Evolutionary conservation across 169 alveolate genomes (phyloP), one percentile per base, ranked within the genome.

Genomic region (Eimeria sp.): DNA sequence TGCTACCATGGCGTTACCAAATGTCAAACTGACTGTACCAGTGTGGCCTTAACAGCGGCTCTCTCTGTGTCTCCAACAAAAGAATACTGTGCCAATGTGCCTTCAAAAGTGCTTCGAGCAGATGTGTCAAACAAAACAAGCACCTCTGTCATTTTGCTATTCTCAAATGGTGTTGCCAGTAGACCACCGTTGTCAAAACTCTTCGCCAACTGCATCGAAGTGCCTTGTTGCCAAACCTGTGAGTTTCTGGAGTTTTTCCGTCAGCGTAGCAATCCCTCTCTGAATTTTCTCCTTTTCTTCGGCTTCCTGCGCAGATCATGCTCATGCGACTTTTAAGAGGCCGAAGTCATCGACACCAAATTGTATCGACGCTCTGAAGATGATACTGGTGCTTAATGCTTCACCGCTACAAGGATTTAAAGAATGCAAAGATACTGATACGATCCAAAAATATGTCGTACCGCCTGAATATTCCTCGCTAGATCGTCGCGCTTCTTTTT

Each of bases 401-500:
- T 52, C 30, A 82, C 54, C 54, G 46, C n/a, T 52, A n/a, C 54
- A 14, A 14, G 30, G 49, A n/a, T 37, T 6, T 23, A 27, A 52
- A 49, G 18, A 8, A 20, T 8, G 72, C 30, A 4, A 40, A 40
- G 33, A 43, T 40, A n/a, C n/a, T 80, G 11, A 11, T 43, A 80
- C 33, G 89, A 30, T 80, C 46, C 14, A 3, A 27, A 52, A 30
- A 4, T 6, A 66, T 4, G 30, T 23, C 95, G 33, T 64, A 88
- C 95, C 49, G 95, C 85, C 60, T 66, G 95, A 58, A 64, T 88
- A 46, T 66, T 91, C 20, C 91, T 85, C 33, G 91, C 91, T 16
- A 85, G 78, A 89, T 98, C 99, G 37, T 98, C 99, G n/a, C 99
- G 96, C 95, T 98, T 97, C 95, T 98, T 99, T 89, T 98, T 98